Evolutionary conservation across 768 basidiomycete genomes (phyloP), one percentile per base, ranked within the genome.

Genomic region (Rhodocollybia butyracea): DNA sequence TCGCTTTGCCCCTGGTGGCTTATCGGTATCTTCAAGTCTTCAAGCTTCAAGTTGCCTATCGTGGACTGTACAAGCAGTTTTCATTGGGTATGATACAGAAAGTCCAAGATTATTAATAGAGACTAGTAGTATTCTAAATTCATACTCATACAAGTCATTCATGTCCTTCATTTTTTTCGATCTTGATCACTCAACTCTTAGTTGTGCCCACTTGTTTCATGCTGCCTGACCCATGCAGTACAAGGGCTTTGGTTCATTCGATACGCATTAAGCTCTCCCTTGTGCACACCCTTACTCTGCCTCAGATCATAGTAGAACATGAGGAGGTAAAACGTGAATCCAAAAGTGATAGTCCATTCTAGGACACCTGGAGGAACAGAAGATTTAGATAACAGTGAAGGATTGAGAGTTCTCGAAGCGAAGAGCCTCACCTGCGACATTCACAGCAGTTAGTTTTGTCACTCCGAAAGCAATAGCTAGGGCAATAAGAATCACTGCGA

Each of bases 251-350:
- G 62, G 30, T 68, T 63, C 26, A 63, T 61, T 22, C 64, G 73
- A 8, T 50, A 31, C 31, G 34, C 34, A 50, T 24, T 50, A 31
- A 81, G 72, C 61, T 82, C 72, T 39, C 82, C 80, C 56, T 72
- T 75, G 45, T 68, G 70, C 2, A 78, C 68, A 48, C 81, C 82
- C 61, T 80, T 83, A 3, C 82, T 76, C 66, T 79, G 75, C 46
- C 82, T 73, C n/a, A 89, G 75, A 66, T 92, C 90, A 65, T 79
- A 87, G 59, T 68, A 82, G 70, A 88, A 91, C 0, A 87, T 86
- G 56, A 89, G 72, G 38, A 90, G 70, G 67, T 88, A 91, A 60
- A 88, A 77, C 5, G 85, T 85, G 66, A 84, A 90, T 7, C 86
- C 82, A 53, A 91, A 84, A 3, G 80, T 78, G 46, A 92, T 88